These are phyloP conservation scores for Mycena sanguinolenta DNA, from an alignment of 768 basidiomycete genomes.

Conservation along the genomic window DNA sequence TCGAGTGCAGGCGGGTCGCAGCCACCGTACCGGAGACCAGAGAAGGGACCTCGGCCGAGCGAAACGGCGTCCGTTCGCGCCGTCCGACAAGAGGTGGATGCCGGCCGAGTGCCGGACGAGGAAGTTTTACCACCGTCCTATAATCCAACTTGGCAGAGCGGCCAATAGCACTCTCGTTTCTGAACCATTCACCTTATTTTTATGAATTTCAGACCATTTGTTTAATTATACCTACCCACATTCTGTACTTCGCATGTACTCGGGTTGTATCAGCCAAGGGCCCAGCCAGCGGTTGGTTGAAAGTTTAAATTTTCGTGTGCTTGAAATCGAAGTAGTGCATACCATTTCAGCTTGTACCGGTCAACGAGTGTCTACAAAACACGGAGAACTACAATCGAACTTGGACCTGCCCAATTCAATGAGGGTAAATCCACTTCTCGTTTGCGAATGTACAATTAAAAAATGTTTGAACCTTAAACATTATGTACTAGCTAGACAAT, in stretches of 20 bases:
- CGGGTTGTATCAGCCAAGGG: not conserved
- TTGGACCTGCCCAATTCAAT: no score
- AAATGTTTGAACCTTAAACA: no score
- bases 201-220: not conserved
- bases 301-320: no score
- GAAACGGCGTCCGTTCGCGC: slow-evolving; percentile 20
- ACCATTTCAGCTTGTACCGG: no score
- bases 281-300: no score
- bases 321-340: no score
- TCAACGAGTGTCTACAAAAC: no score
- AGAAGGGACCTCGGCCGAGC: slow-evolving; percentile 15
- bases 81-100: slow-evolving; percentile 34
- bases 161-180: not conserved
- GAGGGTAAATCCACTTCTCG: no score
- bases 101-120: slow-evolving; percentile 30
- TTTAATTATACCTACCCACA: not conserved
- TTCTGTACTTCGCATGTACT: not conserved
- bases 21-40: slow-evolving; percentile 7
- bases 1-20: not conserved
- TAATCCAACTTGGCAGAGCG: slow-evolving; percentile 28
- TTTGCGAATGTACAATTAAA: no score
- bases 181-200: not conserved
- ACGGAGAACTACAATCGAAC: no score
- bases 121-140: slow-evolving; percentile 34
- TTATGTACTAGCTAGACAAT: no score